These are phyloP conservation scores for Metschnikowia proteae DNA, from an alignment of 805 yeast genomes.

Conservation along the genomic window DNA sequence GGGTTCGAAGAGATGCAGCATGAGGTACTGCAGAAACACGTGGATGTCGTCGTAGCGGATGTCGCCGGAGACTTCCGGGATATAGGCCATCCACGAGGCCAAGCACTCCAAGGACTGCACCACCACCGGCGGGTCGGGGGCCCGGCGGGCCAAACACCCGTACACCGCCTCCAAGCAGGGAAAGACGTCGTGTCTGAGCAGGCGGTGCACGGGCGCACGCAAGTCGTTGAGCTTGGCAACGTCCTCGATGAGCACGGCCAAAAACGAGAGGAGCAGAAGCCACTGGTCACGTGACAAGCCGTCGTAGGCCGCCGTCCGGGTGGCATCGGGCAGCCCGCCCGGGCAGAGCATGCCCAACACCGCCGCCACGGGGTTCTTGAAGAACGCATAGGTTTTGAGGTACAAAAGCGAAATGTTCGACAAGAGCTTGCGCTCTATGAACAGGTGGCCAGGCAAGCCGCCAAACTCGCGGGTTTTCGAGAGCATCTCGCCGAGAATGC, in stretches of 20 bases:
- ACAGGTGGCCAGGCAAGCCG: conserved; percentile 3
- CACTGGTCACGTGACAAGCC: conserved; percentile 2
- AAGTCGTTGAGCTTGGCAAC: conserved; percentile 31
- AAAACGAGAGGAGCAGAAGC: conserved; percentile 27
- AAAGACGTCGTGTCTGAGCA: conserved; percentile 35
- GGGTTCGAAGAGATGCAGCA: background rate
- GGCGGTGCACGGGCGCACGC: conserved; percentile 32
- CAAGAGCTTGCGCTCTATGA: conserved; percentile 57
- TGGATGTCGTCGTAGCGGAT: conserved; percentile 24
- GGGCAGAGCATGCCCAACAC: background rate
- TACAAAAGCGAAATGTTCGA: conserved; percentile 52
- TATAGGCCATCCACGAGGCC: conserved; percentile 36
- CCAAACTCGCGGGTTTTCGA: conserved; percentile 4
- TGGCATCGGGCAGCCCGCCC: background rate
- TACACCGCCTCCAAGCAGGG: conserved; percentile 19
- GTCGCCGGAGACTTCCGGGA: conserved; percentile 31
- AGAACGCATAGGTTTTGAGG: conserved; percentile 32
- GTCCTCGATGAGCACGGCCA: conserved; percentile 53
- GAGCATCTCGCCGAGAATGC: conserved; percentile 8
- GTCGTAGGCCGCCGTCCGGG: background rate
- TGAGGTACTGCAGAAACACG: conserved; percentile 12
- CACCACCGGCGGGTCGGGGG: background rate
- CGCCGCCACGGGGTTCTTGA: conserved; percentile 38
- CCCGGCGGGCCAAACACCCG: conserved; percentile 14
- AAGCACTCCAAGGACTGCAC: conserved; percentile 24